phyloP scores from a whole-genome alignment of 2,329 filamentous ascomycete species.

The Xylaria sp. region DNA sequence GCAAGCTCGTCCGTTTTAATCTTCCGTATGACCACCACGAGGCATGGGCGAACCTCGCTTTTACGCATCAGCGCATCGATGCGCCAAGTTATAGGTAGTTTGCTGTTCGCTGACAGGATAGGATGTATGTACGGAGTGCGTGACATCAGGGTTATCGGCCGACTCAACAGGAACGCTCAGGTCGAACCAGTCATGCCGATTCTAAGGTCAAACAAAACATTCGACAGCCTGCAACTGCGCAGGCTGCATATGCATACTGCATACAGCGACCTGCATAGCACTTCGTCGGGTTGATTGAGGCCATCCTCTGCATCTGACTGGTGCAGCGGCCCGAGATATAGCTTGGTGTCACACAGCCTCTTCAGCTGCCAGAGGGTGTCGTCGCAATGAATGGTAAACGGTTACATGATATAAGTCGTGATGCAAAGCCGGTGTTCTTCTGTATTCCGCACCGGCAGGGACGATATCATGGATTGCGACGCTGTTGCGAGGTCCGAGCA shows the following conservation, averaged over 20 bases:
- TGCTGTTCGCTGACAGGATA: background rate
- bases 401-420: background rate
- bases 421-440: background rate
- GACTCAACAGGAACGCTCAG: background rate
- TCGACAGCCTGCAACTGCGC: background rate
- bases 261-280: background rate
- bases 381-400: no score
- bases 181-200: background rate
- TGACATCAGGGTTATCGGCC: background rate
- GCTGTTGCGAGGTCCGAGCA: background rate
- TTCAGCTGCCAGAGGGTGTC: constrained; percentile 10
- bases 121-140: background rate
- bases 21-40: background rate
- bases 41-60: background rate
- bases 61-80: background rate
- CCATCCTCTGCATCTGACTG: constrained; percentile 8
- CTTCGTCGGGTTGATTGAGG: background rate
- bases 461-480: background rate
- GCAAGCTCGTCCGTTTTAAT: background rate
- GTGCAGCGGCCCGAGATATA: constrained; percentile 8
- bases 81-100: background rate
- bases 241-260: background rate
- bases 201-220: background rate
- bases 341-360: constrained; percentile 9
- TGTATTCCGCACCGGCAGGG: background rate